Percentiles rank a stretch among this genome's conserved stretches.
These are phyloP conservation scores for Hydnomerulius pinastri DNA, from an alignment of 768 basidiomycete species.

Conservation along the genomic window DNA sequence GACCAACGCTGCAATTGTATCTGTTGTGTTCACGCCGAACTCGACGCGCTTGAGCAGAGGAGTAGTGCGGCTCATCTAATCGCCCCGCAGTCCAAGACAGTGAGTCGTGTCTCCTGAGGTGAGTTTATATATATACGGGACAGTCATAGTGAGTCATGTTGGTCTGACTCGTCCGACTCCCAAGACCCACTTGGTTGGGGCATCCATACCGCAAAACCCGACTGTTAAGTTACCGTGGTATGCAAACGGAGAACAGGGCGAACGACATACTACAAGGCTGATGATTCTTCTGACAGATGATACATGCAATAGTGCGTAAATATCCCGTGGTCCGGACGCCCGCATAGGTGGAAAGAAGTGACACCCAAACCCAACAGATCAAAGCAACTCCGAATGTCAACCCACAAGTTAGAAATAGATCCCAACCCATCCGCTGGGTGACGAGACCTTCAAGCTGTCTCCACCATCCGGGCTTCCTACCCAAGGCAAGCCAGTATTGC, in stretches of 20 bases:
- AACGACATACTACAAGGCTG: too few relatives aligned
- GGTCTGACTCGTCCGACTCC: too few relatives aligned
- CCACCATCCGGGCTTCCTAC: background rate
- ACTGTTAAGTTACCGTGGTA: too few relatives aligned
- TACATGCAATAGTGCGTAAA: background rate
- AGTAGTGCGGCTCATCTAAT: background rate
- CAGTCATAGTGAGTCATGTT: too few relatives aligned
- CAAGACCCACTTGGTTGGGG: too few relatives aligned
- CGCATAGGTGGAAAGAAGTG: background rate
- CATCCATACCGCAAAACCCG: too few relatives aligned
- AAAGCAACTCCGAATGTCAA: background rate
- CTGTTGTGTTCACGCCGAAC: background rate
- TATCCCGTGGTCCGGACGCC: background rate
- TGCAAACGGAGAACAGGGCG: too few relatives aligned
- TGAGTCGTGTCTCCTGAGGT: too few relatives aligned
- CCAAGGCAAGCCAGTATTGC: background rate
- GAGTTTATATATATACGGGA: too few relatives aligned
- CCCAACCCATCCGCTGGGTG: slow-evolving; percentile 29
- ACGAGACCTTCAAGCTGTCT: slow-evolving; percentile 5
- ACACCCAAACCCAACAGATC: background rate
- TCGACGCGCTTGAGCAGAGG: background rate
- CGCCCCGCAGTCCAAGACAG: too few relatives aligned
- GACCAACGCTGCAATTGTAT: background rate
- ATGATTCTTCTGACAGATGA: too few relatives aligned
- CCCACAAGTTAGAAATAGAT: slow-evolving; percentile 26